A percentile compares a stretch with the other conserved stretches of the same genome.
phyloP scores from a whole-genome alignment of 352 stramenopile genomes.

The Pythium oligandrum region DNA sequence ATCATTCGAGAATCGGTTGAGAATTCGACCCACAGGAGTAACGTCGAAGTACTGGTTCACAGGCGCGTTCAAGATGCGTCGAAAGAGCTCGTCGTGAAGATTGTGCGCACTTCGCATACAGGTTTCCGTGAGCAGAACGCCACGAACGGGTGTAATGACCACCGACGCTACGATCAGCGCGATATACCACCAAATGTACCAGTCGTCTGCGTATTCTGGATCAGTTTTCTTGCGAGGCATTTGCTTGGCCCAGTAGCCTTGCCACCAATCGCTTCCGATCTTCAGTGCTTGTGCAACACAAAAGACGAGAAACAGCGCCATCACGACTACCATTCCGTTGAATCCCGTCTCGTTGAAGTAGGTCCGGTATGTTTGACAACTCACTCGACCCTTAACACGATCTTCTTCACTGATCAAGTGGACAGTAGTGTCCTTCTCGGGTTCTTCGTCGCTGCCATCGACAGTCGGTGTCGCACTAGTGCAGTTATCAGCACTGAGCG shows the following conservation, averaged over 20 bases:
- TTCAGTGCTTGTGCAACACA: conserved; percentile 11
- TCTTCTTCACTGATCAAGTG: conserved; percentile 24
- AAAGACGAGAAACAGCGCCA: conserved; percentile 14
- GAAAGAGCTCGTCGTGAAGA: conserved; percentile 41
- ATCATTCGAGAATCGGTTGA: too few species aligned
- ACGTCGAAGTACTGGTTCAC: too few species aligned
- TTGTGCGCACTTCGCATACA: conserved; percentile 29
- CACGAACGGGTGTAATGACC: conserved; percentile 18
- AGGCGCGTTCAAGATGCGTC: too few species aligned
- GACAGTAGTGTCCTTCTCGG: too few species aligned
- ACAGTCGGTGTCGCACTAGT: too few species aligned
- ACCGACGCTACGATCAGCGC: conserved; percentile 25
- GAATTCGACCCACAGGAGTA: too few species aligned
- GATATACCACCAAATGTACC: conserved; percentile 34
- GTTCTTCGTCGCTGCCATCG: neutral
- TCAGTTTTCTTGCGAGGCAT: conserved; percentile 9
- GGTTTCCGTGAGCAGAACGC: conserved; percentile 29
- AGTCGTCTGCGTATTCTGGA: conserved; percentile 16
- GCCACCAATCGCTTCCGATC: conserved; percentile 17
- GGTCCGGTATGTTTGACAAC: too few species aligned
- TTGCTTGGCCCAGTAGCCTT: conserved; percentile 23
- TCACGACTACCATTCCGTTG: conserved; percentile 20
- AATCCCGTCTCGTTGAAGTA: too few species aligned
- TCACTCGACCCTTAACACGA: conserved; percentile 21
- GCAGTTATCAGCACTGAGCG: conserved; percentile 2